These are phyloP conservation scores for Isatis lusitanica DNA, from an alignment of 441 rosid species.

Conservation along the genomic window DNA sequence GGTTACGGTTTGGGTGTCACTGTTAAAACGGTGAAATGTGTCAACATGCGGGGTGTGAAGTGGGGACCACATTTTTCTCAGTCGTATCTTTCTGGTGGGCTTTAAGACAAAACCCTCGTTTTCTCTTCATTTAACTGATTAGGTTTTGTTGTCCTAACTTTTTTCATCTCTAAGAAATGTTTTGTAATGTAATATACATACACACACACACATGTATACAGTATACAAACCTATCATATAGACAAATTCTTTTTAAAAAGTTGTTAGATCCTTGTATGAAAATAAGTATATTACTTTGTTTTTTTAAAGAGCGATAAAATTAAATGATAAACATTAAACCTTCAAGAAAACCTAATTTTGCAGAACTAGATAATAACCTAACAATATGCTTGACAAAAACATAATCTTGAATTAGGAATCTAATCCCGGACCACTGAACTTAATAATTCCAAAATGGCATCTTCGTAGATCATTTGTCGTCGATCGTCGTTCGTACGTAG, in stretches of 20 bases:
- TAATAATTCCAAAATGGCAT: neutral
- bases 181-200: neutral
- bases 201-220: too few species aligned
- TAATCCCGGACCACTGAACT: neutral
- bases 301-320: neutral
- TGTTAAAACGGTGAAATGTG: slow-evolving; percentile 43
- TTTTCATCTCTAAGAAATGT: neutral
- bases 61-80: slow-evolving; percentile 33
- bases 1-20: slow-evolving; percentile 42
- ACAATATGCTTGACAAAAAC: neutral
- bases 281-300: neutral
- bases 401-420: neutral
- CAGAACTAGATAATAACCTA: neutral
- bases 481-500: neutral
- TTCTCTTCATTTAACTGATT: slow-evolving; percentile 35
- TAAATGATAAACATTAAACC: neutral
- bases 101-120: slow-evolving; percentile 43
- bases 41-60: slow-evolving; percentile 37
- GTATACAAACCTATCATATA: neutral
- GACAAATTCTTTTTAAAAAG: neutral
- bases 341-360: neutral
- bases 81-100: slow-evolving; percentile 38
- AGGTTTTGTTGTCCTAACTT: slow-evolving; percentile 37
- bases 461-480: neutral
- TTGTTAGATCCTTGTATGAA: slow-evolving; percentile 3